Evolutionary conservation across 495 filamentous ascomycete genomes (phyloP).

Genomic region (Amorphotheca resinae): DNA sequence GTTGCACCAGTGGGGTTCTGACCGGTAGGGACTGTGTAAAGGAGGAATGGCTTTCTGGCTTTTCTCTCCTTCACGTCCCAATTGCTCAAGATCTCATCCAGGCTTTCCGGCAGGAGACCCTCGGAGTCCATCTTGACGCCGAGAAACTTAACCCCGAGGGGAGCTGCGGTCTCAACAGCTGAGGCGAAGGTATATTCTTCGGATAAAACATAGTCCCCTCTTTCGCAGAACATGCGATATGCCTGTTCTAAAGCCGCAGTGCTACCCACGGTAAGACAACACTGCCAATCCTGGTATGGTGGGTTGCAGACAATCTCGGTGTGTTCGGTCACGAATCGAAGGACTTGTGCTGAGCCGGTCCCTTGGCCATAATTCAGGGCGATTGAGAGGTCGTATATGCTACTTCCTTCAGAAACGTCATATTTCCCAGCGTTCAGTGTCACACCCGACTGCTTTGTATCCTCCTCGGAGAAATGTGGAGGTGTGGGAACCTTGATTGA

Average conservation of each 20-base stretch:
- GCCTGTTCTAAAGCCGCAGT: slow-evolving; percentile 68
- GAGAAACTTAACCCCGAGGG: slow-evolving; percentile 60
- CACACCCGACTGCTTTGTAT: slow-evolving; percentile 39
- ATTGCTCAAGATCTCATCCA: slow-evolving; percentile 19
- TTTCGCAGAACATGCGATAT: slow-evolving; percentile 63
- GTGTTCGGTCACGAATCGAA: slow-evolving; percentile 86
- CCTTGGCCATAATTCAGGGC: slow-evolving; percentile 72
- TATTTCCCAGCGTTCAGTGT: slow-evolving; percentile 64
- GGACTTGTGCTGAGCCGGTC: slow-evolving; percentile 70
- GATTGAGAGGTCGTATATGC: slow-evolving; percentile 40
- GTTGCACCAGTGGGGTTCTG: slow-evolving; percentile 93
- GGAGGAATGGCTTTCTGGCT: slow-evolving; percentile 55
- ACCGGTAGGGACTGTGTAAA: slow-evolving; percentile 79
- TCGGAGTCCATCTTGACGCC: slow-evolving; percentile 69
- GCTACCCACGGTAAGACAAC: slow-evolving; percentile 60
- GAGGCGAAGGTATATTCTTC: slow-evolving; percentile 83
- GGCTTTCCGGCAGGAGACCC: slow-evolving; percentile 50
- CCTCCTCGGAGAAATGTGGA: slow-evolving; percentile 54
- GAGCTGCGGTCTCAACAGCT: slow-evolving; percentile 67
- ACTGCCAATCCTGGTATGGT: slow-evolving; percentile 77
- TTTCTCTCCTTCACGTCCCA: slow-evolving; percentile 29
- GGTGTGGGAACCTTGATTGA: slow-evolving; percentile 55
- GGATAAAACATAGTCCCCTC: slow-evolving; percentile 59
- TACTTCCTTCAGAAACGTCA: slow-evolving; percentile 55
- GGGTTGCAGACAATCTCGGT: slow-evolving; percentile 68